Evolutionary conservation across 495 filamentous ascomycete genomes (phyloP).

Genomic region (Emericellopsis terricola): DNA sequence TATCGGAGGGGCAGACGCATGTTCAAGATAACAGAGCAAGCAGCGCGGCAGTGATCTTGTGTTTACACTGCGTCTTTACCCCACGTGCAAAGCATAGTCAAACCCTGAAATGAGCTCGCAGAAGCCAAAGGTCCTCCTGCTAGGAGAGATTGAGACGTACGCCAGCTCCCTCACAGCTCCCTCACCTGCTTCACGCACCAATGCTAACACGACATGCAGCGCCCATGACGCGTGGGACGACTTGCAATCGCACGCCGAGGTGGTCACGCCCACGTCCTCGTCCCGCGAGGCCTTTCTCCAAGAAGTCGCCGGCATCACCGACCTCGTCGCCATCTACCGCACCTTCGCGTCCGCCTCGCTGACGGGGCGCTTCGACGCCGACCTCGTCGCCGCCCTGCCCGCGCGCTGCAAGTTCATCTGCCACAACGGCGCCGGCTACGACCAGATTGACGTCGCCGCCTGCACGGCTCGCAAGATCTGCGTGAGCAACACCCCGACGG

Average conservation of each 20-base stretch:
- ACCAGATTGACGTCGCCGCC: constrained; percentile 54
- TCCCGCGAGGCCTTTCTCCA: constrained; percentile 39
- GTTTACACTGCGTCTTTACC: too few relatives aligned
- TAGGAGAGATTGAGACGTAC: constrained; percentile 16
- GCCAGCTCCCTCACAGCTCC: constrained; percentile 2
- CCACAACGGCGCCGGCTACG: constrained; percentile 79
- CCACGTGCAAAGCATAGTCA: too few relatives aligned
- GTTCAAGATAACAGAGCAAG: too few relatives aligned
- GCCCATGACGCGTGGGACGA: constrained; percentile 12
- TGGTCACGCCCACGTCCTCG: constrained; percentile 10
- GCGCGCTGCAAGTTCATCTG: constrained; percentile 55
- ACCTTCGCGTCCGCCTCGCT: constrained; percentile 49
- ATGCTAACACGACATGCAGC: constrained; percentile 2
- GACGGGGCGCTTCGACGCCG: constrained; percentile 52
- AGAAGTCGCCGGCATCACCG: constrained; percentile 54
- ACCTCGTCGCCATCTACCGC: constrained; percentile 51
- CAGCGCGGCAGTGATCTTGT: too few relatives aligned
- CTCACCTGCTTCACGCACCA: neutral
- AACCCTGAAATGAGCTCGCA: constrained; percentile 1
- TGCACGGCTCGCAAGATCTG: constrained; percentile 46
- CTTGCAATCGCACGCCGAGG: constrained; percentile 10
- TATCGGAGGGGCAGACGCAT: too few relatives aligned
- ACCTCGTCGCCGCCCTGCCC: constrained; percentile 48
- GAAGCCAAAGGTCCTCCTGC: constrained; percentile 12
- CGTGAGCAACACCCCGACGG: constrained; percentile 67